Evolutionary conservation across 1,139 yeast genomes (phyloP).

Genomic region (Diutina neorugosa): DNA sequence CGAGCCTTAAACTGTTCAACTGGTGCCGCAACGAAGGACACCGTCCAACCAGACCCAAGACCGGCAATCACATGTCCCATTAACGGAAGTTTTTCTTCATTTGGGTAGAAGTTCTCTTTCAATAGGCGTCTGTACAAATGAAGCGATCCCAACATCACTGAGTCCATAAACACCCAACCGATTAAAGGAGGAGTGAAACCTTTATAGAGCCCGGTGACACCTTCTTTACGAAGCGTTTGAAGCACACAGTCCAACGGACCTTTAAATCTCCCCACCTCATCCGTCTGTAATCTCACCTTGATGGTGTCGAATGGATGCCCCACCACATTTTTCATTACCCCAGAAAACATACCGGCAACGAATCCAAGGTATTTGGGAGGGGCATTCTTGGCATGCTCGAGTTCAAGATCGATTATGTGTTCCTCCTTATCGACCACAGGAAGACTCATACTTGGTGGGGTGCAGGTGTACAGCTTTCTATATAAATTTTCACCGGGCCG

Average conservation of each 20-base stretch:
- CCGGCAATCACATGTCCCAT: slow-evolving; percentile 67
- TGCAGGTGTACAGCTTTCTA: neutral
- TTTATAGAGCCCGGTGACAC: slow-evolving; percentile 64
- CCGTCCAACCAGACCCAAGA: slow-evolving; percentile 84
- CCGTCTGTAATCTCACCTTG: slow-evolving; percentile 79
- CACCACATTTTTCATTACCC: slow-evolving; percentile 75
- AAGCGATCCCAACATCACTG: slow-evolving; percentile 76
- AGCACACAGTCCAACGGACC: slow-evolving; percentile 76
- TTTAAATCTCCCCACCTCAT: slow-evolving; percentile 47
- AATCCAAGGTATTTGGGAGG: slow-evolving; percentile 63
- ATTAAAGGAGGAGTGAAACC: slow-evolving; percentile 88
- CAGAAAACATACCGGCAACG: slow-evolving; percentile 80
- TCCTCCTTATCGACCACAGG: slow-evolving; percentile 3
- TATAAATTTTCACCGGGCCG: slow-evolving; percentile 1
- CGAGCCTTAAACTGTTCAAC: slow-evolving; percentile 84
- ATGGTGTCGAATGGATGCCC: slow-evolving; percentile 93
- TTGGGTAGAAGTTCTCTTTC: slow-evolving; percentile 49
- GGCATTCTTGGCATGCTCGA: slow-evolving; percentile 8
- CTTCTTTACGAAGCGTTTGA: slow-evolving; percentile 65
- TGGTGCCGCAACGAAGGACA: slow-evolving; percentile 88
- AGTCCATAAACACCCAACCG: slow-evolving; percentile 92
- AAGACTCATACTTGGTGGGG: neutral
- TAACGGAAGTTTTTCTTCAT: slow-evolving; percentile 52
- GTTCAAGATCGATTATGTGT: neutral
- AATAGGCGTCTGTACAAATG: slow-evolving; percentile 63